These are phyloP conservation scores for Lathyrus tuberosus DNA, from an alignment of 306 rosid genomes.

Conservation along the genomic window DNA sequence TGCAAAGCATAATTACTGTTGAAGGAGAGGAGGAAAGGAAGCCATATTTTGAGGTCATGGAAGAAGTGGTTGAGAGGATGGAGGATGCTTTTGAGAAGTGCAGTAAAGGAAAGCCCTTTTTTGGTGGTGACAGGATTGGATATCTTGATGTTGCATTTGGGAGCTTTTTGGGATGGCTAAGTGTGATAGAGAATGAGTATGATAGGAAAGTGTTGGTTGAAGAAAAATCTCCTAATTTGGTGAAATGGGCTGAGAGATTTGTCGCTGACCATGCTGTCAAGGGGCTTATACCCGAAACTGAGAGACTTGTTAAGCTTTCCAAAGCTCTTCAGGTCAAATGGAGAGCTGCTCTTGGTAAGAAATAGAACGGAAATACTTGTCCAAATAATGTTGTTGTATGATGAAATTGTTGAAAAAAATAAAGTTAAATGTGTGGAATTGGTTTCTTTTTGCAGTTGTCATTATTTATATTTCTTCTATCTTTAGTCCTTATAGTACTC, in stretches of 20 bases:
- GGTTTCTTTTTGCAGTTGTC: neutral
- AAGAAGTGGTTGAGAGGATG: slow-evolving; percentile 45
- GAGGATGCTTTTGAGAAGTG: slow-evolving; percentile 50
- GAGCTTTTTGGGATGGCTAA: slow-evolving; percentile 52
- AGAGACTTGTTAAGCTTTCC: slow-evolving; percentile 50
- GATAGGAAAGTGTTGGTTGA: slow-evolving; percentile 51
- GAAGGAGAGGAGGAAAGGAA: slow-evolving; percentile 54
- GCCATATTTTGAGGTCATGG: slow-evolving; percentile 41
- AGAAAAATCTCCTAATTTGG: slow-evolving; percentile 51
- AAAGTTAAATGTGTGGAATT: neutral
- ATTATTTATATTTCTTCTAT: too few relatives aligned
- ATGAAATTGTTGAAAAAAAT: slow-evolving; percentile 18
- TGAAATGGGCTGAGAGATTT: slow-evolving; percentile 60
- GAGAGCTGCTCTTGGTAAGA: slow-evolving; percentile 42
- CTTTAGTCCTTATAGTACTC: too few relatives aligned
- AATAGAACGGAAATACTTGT: neutral
- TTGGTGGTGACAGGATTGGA: slow-evolving; percentile 62
- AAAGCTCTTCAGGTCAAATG: slow-evolving; percentile 43
- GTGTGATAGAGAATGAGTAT: slow-evolving; percentile 41
- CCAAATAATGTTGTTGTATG: slow-evolving; percentile 6
- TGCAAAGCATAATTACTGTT: slow-evolving; percentile 31
- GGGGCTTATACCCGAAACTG: slow-evolving; percentile 56
- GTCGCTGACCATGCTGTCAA: slow-evolving; percentile 50
- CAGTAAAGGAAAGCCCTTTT: slow-evolving; percentile 64
- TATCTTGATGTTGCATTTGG: slow-evolving; percentile 67